phyloP scores from a whole-genome alignment of 805 yeast species.

The Metschnikowia baotianmanensis region DNA sequence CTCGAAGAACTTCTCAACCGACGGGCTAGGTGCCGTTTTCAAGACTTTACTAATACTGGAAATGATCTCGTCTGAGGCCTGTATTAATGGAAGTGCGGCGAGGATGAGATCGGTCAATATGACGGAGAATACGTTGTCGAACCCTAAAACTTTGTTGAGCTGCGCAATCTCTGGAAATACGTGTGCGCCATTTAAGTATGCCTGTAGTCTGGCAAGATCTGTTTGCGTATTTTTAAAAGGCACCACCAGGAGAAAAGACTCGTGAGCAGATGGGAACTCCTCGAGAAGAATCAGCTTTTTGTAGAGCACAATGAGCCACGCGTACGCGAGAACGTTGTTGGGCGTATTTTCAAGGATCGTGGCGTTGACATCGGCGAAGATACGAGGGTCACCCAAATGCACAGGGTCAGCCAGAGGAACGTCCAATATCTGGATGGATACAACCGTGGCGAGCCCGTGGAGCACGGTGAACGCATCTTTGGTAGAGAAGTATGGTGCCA shows the following conservation, averaged over 20 bases:
- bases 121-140: constrained; percentile 52
- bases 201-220: constrained; percentile 6
- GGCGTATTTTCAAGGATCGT: constrained; percentile 29
- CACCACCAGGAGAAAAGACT: constrained; percentile 21
- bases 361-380: constrained; percentile 41
- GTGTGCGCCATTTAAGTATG: constrained; percentile 17
- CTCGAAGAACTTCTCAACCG: constrained; percentile 45
- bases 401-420: constrained; percentile 42
- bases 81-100: constrained; percentile 48
- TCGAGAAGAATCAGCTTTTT: constrained; percentile 48
- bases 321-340: constrained; percentile 54
- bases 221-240: constrained; percentile 9
- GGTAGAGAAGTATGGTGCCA: constrained; percentile 27
- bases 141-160: constrained; percentile 42
- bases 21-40: constrained; percentile 42
- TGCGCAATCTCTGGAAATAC: constrained; percentile 46
- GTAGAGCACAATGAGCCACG: constrained; percentile 64
- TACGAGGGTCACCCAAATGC: constrained; percentile 26
- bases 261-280: constrained; percentile 27
- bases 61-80: constrained; percentile 46
- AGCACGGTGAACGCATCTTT: constrained; percentile 33
- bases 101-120: constrained; percentile 45
- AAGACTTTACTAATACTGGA: constrained; percentile 42
- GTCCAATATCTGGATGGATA: constrained; percentile 55
- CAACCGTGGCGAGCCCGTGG: constrained; percentile 47